Evolutionary conservation across 139 green algal genomes (phyloP).

Genomic region (Coelastrella sp.): DNA sequence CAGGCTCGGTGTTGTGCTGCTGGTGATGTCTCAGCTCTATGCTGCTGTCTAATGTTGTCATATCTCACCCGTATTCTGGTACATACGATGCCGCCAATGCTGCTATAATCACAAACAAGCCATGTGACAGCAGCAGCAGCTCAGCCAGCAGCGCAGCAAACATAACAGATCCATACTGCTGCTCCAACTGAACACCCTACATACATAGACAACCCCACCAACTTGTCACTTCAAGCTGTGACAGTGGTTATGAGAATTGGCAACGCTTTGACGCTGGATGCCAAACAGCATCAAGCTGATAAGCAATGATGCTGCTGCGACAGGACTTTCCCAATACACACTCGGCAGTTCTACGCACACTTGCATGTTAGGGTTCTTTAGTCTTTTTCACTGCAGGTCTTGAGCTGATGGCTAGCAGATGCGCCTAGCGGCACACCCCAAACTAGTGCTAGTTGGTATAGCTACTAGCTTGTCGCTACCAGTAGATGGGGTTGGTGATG

Average conservation of each 20-base stretch:
- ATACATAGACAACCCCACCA: background rate
- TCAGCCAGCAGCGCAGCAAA: slow-evolving; percentile 73
- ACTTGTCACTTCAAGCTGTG: background rate
- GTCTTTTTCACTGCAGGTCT: no score
- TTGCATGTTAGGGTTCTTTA: no score
- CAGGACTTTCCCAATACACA: no score
- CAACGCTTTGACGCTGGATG: background rate
- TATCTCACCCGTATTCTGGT: slow-evolving; percentile 50
- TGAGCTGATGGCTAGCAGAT: no score
- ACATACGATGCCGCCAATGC: slow-evolving; percentile 15
- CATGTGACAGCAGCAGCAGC: slow-evolving; percentile 70
- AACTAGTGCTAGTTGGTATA: background rate
- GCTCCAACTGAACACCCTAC: slow-evolving; percentile 81
- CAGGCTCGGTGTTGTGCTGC: background rate
- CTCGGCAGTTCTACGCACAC: no score
- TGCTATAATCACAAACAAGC: slow-evolving; percentile 53
- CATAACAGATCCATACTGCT: slow-evolving; percentile 52
- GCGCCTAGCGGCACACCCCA: no score
- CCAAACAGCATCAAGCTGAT: background rate
- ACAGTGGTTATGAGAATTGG: no score
- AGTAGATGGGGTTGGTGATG: background rate
- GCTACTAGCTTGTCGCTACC: background rate
- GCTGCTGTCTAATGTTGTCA: no score
- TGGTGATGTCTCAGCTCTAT: background rate
- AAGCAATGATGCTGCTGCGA: no score